Percentiles rank a stretch among this genome's conserved stretches.
Evolutionary conservation across 257 asterid species (phyloP).

Genomic region (Salvia splendens): DNA sequence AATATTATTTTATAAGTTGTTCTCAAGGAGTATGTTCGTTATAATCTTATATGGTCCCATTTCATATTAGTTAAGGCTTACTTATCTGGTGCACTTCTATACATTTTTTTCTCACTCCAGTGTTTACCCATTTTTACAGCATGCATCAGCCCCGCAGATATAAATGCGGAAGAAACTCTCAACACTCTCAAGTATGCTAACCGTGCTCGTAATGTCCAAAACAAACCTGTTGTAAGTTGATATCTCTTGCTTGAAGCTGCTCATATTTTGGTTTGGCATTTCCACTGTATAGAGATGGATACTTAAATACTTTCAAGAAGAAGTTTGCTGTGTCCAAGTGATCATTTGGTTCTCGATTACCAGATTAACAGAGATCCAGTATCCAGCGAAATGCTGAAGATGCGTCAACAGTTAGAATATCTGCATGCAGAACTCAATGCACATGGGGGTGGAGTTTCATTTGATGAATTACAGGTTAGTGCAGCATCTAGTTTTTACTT

Average conservation of each 20-base stretch:
- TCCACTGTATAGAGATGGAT: neutral
- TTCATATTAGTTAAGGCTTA: neutral
- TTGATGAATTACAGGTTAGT: slow-evolving; percentile 81
- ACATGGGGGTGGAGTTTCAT: slow-evolving; percentile 88
- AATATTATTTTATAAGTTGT: slow-evolving; percentile 19
- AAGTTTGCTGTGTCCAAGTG: slow-evolving; percentile 18
- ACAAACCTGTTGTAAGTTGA: slow-evolving; percentile 90
- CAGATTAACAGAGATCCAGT: slow-evolving; percentile 96
- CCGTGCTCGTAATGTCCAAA: slow-evolving; percentile 98
- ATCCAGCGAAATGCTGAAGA: slow-evolving; percentile 92
- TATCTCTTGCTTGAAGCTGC: neutral
- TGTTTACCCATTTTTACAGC: slow-evolving; percentile 52
- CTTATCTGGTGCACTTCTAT: slow-evolving; percentile 8
- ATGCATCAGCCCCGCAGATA: slow-evolving; percentile 98
- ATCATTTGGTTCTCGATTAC: slow-evolving; percentile 30
- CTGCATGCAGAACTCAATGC: slow-evolving; percentile 97
- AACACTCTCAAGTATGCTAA: slow-evolving; percentile 96
- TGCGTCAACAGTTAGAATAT: slow-evolving; percentile 94
- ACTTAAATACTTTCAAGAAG: slow-evolving; percentile 7
- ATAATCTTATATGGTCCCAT: slow-evolving; percentile 17
- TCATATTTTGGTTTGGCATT: slow-evolving; percentile 15
- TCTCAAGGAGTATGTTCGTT: slow-evolving; percentile 1
- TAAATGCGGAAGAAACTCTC: slow-evolving; percentile 98
- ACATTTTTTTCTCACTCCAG: neutral
- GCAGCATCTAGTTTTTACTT: neutral